Base-by-base conservation (phyloP, 2,329 filamentous ascomycete species). In the Malbranchea cinnamomea region DNA sequence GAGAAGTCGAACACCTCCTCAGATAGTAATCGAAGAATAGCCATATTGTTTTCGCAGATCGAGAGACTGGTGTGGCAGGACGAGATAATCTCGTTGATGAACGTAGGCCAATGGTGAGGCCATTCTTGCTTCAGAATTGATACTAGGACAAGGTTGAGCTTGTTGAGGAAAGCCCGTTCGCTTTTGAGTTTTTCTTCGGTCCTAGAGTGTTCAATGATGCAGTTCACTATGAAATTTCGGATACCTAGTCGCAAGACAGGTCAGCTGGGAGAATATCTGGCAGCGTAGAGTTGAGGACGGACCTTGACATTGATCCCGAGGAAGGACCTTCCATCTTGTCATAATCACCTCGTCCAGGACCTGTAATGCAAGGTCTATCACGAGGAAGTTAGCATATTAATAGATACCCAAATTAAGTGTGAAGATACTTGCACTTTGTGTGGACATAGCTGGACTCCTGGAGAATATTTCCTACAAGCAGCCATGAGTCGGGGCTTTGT, bases 21-120 rank as follows among this genome's bases (percentile, higher is more conserved):
- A 5, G 89, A 98, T 26, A 98, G 70, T 46, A 98, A 64, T 36
- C 89, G 78, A 44, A 98, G 71, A 45, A 98, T 95, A 41, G 82
- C 84, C 89, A 98, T 98, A 67, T 98, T 98, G 65, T 98, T 98
- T 63, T 98, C 89, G 70, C 91, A 98, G 46, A 98, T 91, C 21
- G 87, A 89, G 31, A 98, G 66, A 57, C 80, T 94, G 43, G 82
- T 87, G 54, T 92, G 85, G 60, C 85, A 95, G 33, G 89, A 87
- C 13, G 83, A 79, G 46, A 98, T 84, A 57, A 98, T 98, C 64
- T 98, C 89, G 65, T 95, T 95, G 69, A 98, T 95, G 59, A 98
- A 98, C 12, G 84, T 93, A 7, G 91, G 89, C 89, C 91, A 98
- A 66, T 98, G 92, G 61, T 95, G 87, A 34, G 89, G 89, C 89